A percentile compares a stretch with the other conserved stretches of the same genome.
Conservation (phyloP, 805 yeast species). For the Nakazawaea sp. region DNA sequence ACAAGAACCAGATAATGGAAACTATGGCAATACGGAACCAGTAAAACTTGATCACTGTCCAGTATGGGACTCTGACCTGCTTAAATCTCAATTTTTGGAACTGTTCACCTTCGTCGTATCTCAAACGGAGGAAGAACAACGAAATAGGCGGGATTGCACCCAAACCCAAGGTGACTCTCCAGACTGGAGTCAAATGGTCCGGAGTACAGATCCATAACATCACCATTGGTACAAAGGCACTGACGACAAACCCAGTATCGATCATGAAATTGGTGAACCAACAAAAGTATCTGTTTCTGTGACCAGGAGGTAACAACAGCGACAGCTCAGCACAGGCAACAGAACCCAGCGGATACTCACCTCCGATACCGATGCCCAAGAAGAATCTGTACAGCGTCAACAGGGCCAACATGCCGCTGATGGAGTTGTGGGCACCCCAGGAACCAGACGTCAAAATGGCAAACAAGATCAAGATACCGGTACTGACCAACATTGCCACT, state of each 20-base stretch:
- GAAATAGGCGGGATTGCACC: constrained; percentile 87
- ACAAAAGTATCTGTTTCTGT: constrained; percentile 81
- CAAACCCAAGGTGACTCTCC: constrained; percentile 87
- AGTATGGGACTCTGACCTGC: constrained; percentile 56
- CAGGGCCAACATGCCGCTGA: constrained; percentile 76
- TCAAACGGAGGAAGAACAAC: constrained; percentile 70
- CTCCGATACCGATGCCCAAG: constrained; percentile 89
- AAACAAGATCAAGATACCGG: constrained; percentile 66
- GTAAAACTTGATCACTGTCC: constrained; percentile 67
- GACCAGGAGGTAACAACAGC: constrained; percentile 68
- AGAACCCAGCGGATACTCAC: constrained; percentile 91
- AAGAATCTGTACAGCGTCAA: constrained; percentile 80
- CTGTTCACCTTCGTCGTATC: constrained; percentile 65
- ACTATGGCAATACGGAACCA: constrained; percentile 74
- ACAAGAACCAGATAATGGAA: constrained; percentile 81
- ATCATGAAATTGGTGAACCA: constrained; percentile 89
- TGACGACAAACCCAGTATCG: constrained; percentile 77
- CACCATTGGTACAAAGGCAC: constrained; percentile 83
- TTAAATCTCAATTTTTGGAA: constrained; percentile 69
- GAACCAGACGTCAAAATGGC: constrained; percentile 76
- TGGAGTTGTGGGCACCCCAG: constrained; percentile 73
- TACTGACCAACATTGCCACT: constrained; percentile 75
- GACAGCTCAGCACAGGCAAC: constrained; percentile 93
- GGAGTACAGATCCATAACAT: constrained; percentile 74
- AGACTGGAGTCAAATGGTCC: constrained; percentile 68